Evolutionary conservation across 495 filamentous ascomycete genomes (phyloP).

Genomic region (Podospora pseudocomata): DNA sequence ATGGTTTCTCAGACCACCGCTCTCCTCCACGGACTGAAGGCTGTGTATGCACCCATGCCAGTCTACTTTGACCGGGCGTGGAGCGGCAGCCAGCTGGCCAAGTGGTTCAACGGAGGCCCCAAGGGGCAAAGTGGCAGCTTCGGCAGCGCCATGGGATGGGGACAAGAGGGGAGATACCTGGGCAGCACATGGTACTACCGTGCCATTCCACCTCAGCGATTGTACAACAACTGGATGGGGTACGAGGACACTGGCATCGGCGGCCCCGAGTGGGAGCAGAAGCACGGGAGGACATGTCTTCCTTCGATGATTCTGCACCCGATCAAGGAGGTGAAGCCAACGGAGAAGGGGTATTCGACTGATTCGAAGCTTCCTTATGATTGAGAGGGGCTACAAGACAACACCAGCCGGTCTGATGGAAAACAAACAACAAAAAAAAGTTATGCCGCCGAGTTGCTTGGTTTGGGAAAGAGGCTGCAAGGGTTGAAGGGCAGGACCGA

Average conservation of each 20-base stretch:
- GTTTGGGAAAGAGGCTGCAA: not conserved
- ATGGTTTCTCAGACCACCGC: slow-evolving; percentile 65
- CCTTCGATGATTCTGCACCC: slow-evolving; percentile 56
- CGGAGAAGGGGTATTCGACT: slow-evolving; percentile 36
- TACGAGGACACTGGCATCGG: slow-evolving; percentile 50
- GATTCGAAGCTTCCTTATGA: slow-evolving; percentile 30
- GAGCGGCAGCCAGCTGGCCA: slow-evolving; percentile 51
- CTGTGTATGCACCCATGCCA: slow-evolving; percentile 64
- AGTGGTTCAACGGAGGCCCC: slow-evolving; percentile 59
- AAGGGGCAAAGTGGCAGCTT: slow-evolving; percentile 46
- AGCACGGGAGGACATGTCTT: slow-evolving; percentile 50
- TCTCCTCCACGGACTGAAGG: slow-evolving; percentile 68
- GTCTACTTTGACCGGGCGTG: slow-evolving; percentile 64
- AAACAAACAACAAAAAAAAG: not conserved
- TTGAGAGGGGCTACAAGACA: not conserved
- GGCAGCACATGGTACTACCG: slow-evolving; percentile 59
- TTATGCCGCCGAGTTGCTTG: not conserved
- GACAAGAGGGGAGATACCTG: slow-evolving; percentile 52
- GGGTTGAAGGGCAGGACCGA: not conserved
- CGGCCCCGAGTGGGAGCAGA: slow-evolving; percentile 50
- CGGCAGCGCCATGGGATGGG: slow-evolving; percentile 49
- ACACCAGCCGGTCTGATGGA: slow-evolving; percentile 9
- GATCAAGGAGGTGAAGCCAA: slow-evolving; percentile 48
- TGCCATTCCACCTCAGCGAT: slow-evolving; percentile 47
- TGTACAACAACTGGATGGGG: slow-evolving; percentile 64